These are phyloP conservation scores for Neonectria ditissima DNA, from an alignment of 2,329 filamentous ascomycete species.

Conservation along the genomic window DNA sequence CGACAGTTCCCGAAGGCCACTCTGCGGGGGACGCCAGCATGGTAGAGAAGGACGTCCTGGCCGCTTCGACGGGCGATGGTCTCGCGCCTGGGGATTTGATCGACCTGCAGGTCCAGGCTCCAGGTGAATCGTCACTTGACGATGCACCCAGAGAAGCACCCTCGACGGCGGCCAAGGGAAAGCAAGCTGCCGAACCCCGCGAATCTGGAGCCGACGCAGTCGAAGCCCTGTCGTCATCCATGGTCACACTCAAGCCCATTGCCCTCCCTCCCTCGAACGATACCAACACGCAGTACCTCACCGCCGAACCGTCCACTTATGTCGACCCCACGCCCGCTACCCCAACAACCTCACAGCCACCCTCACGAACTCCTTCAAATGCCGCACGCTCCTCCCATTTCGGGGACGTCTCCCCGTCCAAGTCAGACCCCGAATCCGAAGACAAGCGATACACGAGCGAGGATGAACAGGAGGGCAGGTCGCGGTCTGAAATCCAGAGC, in stretches of 20 bases:
- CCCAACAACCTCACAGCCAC: constrained; percentile 65
- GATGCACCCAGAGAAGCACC: constrained; percentile 20
- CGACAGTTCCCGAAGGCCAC: constrained; percentile 38
- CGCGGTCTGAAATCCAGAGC: constrained; percentile 89
- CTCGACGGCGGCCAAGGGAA: constrained; percentile 39
- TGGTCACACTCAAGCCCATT: constrained; percentile 62
- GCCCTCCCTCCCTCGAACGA: constrained; percentile 53
- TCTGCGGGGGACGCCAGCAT: constrained; percentile 28
- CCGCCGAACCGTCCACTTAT: constrained; percentile 61
- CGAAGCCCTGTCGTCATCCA: constrained; percentile 59
- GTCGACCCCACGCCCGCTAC: constrained; percentile 70
- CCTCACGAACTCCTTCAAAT: constrained; percentile 70
- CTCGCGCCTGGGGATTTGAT: constrained; percentile 35
- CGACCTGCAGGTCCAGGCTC: constrained; percentile 35
- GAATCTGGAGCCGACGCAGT: constrained; percentile 21
- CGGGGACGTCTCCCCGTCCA: constrained; percentile 63
- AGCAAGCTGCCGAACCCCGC: constrained; percentile 39
- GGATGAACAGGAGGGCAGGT: constrained; percentile 75
- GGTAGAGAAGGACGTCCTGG: constrained; percentile 6
- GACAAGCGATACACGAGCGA: constrained; percentile 69
- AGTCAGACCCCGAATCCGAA: constrained; percentile 66
- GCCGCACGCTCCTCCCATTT: constrained; percentile 61
- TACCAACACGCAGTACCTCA: constrained; percentile 57
- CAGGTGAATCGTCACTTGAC: constrained; percentile 16
- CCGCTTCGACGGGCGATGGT: constrained; percentile 2